Conservation (phyloP, 345 rosid genomes). For the Eutrema yunnanense region DNA sequence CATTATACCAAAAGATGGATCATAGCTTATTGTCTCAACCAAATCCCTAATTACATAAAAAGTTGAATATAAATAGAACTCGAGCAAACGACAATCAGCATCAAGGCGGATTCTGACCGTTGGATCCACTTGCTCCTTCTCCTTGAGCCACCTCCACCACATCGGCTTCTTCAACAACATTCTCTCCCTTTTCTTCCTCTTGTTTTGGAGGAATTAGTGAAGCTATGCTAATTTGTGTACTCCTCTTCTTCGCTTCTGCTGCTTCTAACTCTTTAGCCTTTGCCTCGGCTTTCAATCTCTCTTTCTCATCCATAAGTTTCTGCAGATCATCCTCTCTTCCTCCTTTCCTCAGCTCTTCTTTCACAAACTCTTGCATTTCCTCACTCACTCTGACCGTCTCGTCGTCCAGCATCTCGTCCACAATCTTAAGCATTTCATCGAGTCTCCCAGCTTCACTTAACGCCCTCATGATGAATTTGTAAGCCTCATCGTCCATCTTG, state of each 20-base stretch:
- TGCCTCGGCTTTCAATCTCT: constrained; percentile 80
- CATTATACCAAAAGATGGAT: constrained; percentile 8
- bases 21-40: constrained; percentile 3
- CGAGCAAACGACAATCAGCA: not conserved
- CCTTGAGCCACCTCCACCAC: constrained; percentile 18
- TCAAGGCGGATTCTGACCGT: not conserved
- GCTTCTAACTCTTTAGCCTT: constrained; percentile 70
- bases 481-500: constrained; percentile 73
- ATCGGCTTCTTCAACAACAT: constrained; percentile 25
- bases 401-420: constrained; percentile 65
- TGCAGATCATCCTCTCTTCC: constrained; percentile 73
- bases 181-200: constrained; percentile 41
- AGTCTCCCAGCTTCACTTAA: constrained; percentile 57
- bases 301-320: constrained; percentile 81
- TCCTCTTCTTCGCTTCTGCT: constrained; percentile 69
- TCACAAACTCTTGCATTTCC: constrained; percentile 74
- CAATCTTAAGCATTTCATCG: constrained; percentile 74
- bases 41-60: constrained; percentile 17
- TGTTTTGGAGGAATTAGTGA: constrained; percentile 43
- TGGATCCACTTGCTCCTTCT: constrained; percentile 24
- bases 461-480: constrained; percentile 65
- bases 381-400: constrained; percentile 49
- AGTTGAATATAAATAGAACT: not conserved
- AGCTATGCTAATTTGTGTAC: constrained; percentile 46
- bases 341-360: constrained; percentile 57